Evolutionary conservation across 805 yeast genomes (phyloP).

Genomic region (Metschnikowia santaceciliae): DNA sequence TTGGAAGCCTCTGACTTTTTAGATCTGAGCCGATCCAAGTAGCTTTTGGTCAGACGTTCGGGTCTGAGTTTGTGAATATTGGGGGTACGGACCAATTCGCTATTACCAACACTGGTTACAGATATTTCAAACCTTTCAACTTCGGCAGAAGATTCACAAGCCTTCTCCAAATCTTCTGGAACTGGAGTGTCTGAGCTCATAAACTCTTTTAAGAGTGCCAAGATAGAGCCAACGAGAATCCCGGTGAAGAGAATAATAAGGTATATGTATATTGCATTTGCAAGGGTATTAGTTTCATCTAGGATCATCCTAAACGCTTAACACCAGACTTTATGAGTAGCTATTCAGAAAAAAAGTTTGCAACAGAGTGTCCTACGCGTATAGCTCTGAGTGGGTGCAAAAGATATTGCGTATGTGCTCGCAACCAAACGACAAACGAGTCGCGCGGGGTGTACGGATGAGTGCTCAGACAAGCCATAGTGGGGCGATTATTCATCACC

Average conservation of each 20-base stretch:
- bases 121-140: neutral
- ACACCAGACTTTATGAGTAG: neutral
- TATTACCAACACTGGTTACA: neutral
- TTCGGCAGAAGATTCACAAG: neutral
- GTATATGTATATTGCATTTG: constrained; percentile 14
- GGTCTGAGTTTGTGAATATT: neutral
- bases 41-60: neutral
- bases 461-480: neutral
- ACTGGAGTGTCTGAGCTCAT: constrained; percentile 6
- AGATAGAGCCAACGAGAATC: constrained; percentile 7
- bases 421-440: neutral
- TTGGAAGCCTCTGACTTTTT: neutral
- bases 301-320: constrained; percentile 10
- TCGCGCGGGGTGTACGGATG: constrained; percentile 1
- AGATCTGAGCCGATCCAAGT: neutral
- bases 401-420: neutral
- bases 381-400: neutral
- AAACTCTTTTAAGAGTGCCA: constrained; percentile 8
- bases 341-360: neutral
- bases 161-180: neutral
- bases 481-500: neutral
- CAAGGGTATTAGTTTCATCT: constrained; percentile 11
- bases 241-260: constrained; percentile 8
- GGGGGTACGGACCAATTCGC: neutral
- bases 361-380: neutral